Base-by-base conservation (phyloP, 345 rosid species). In the Iberis pinnata region DNA sequence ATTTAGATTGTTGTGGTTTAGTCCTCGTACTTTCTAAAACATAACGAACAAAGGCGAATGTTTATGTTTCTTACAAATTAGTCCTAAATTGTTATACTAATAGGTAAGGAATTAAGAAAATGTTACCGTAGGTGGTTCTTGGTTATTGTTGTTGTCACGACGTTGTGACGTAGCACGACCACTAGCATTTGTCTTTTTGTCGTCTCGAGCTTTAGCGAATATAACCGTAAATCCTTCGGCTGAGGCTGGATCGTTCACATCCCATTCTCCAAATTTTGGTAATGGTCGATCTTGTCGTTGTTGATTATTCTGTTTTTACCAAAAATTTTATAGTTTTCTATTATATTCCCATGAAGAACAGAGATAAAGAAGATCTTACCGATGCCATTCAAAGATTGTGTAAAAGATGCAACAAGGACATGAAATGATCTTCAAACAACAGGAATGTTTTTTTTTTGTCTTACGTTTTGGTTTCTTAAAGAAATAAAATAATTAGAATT, bases 201-300 rank as follows among this genome's bases (percentile, higher is more conserved):
- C 84, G 58, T 82, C 80, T 47, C 88, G 73, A 43, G 84, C 84
- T 76, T 79, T 82, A 60, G 76, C 75, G 36, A 82, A 81, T 67
- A 82, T 82, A 27, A 82, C 82, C 11, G 84, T 82, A 38, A 75
- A 82, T 19, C 88, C 84, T 73, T 82, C 88, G 0, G 88, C 84
- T 25, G 88, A 75, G 56, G 88, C 82, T 10, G 88, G 84, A 60
- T 82, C 81, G 55, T 79, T 82, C 57, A 82, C 84, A 39, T 82
- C 84, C 88, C 88, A 82, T 64, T 78, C 88, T 10, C 88, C 88
- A 39, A 82, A 82, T 71, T 79, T 82, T 6, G 88, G 88, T 61
- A 79, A 63, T 22, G 88, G 75, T 58, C 84, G 70, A 22, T 75
- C 82, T 57, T 76, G 81, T 53, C 74, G 55, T 11, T 9, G 54